A percentile compares a stretch with the other conserved stretches of the same genome.
Conservation (phyloP, 169 alveolate genomes). For the Theileria orientalis region DNA sequence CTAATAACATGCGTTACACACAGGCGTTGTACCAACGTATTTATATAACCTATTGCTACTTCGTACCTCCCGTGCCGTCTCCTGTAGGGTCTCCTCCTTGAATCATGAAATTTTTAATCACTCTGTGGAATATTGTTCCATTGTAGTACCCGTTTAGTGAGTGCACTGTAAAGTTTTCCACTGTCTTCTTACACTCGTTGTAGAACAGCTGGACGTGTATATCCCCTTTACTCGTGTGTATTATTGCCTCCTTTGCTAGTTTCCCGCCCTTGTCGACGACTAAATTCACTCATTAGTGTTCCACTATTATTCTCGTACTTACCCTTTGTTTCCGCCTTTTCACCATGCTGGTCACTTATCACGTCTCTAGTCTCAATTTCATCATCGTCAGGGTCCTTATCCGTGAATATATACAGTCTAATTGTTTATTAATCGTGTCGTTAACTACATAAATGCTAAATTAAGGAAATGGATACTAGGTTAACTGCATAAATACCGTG, state of each 20-base stretch:
- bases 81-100: slow-evolving; percentile 99
- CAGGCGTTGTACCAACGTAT: no score
- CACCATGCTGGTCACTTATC: slow-evolving; percentile 84
- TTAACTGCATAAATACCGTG: no score
- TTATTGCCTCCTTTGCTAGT: slow-evolving; percentile 86
- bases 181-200: slow-evolving; percentile 92
- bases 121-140: slow-evolving; percentile 83
- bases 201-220: slow-evolving; percentile 89
- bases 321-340: slow-evolving; percentile 54
- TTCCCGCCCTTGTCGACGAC: slow-evolving; percentile 45
- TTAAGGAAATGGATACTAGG: no score
- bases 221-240: slow-evolving; percentile 97
- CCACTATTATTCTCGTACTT: not conserved
- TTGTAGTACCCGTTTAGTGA: slow-evolving; percentile 91
- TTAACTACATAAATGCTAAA: no score
- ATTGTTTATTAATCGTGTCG: not conserved
- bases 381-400: slow-evolving; percentile 86
- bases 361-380: slow-evolving; percentile 88
- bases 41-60: not conserved
- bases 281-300: slow-evolving; percentile 21
- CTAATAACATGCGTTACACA: slow-evolving; percentile 75
- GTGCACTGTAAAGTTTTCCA: slow-evolving; percentile 94
- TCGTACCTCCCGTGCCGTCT: slow-evolving; percentile 97
- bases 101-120: slow-evolving; percentile 95
- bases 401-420: slow-evolving; percentile 88